Base-by-base conservation (phyloP, 306 rosid genomes). In the Calophaca sinica region DNA sequence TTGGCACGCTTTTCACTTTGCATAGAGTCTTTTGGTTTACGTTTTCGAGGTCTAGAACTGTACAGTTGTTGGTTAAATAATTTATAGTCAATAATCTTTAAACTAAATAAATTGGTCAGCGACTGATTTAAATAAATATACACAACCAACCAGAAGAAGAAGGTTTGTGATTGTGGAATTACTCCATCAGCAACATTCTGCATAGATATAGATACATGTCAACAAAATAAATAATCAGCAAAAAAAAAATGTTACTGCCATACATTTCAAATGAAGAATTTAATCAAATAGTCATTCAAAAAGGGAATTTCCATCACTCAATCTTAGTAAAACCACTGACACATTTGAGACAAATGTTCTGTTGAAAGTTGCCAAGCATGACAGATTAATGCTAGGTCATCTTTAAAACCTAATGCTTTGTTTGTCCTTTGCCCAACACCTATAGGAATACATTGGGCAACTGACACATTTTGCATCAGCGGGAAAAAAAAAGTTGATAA, bases 111-210 rank as follows among this genome's bases (percentile, higher is more conserved):
- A 83, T 14, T 75, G 73, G 62, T 66, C 41, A 28, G 79, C 73
- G 81, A 79, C 75, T 70, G 69, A 77, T 82, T 82, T 88, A 79
- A 77, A 65, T 71, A 75, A 70, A 80, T 70, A 84, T 67, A 59
- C 71, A 36, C 74, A 89, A 92, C 96, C 79, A 76, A 94, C 99
- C 99, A 87, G 91, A 88, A 90, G 87, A 83, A 82, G 87, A 94
- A 90, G 68, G 96, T 79, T 72, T 86, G 93, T 13, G 86, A 82
- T 66, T 88, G 93, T 55, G 97, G 93, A 68, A 79, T 86, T 70
- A 83, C 86, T 81, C 88, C 91, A 71, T 92, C 96, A 46, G 92
- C 87, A 45, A 86, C 86, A 76, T 77, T 85, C 99, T 94, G 92
- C 84, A 73, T 55, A 69, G 29, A 80, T 52, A 82, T 63, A 60